A percentile compares a stretch with the other conserved stretches of the same genome.
Conservation (phyloP, 2,329 filamentous ascomycete species). For the Coleophoma eucalyptorum region DNA sequence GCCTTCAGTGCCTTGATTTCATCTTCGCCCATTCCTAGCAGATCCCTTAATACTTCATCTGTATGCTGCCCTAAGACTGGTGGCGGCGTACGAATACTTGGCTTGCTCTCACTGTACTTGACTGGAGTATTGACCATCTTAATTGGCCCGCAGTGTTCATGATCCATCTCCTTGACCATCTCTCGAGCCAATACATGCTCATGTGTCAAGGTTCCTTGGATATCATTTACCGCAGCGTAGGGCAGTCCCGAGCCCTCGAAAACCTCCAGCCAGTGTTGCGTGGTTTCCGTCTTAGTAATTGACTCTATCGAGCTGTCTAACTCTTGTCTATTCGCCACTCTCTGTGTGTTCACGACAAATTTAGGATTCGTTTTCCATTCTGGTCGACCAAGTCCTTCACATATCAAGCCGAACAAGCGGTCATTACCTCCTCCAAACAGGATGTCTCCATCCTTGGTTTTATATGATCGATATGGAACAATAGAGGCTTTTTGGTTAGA, state of each 20-base stretch:
- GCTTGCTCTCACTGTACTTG: conserved; percentile 83
- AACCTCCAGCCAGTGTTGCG: conserved; percentile 79
- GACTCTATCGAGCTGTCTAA: conserved; percentile 78
- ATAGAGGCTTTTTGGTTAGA: conserved; percentile 67
- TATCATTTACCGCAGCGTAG: conserved; percentile 91
- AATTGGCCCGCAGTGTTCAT: conserved; percentile 77
- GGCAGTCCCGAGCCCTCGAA: conserved; percentile 93
- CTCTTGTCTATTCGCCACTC: conserved; percentile 68
- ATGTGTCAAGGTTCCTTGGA: conserved; percentile 79
- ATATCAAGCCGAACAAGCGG: conserved; percentile 62
- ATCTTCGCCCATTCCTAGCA: conserved; percentile 55
- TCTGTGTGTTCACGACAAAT: conserved; percentile 57
- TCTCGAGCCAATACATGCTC: conserved; percentile 78
- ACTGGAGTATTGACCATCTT: conserved; percentile 92
- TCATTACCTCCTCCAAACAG: conserved; percentile 73
- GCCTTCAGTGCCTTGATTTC: conserved; percentile 60
- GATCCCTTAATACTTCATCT: conserved; percentile 63
- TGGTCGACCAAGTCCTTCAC: conserved; percentile 51
- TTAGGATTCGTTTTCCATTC: conserved; percentile 57
- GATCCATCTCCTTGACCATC: conserved; percentile 88
- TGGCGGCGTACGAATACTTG: conserved; percentile 72
- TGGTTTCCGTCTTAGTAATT: conserved; percentile 73
- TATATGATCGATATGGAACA: conserved; percentile 87
- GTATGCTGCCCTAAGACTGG: conserved; percentile 88
- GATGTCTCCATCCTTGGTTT: conserved; percentile 67